Base-by-base conservation (phyloP, 2,329 filamentous ascomycete species). In the Neonectria faginata region DNA sequence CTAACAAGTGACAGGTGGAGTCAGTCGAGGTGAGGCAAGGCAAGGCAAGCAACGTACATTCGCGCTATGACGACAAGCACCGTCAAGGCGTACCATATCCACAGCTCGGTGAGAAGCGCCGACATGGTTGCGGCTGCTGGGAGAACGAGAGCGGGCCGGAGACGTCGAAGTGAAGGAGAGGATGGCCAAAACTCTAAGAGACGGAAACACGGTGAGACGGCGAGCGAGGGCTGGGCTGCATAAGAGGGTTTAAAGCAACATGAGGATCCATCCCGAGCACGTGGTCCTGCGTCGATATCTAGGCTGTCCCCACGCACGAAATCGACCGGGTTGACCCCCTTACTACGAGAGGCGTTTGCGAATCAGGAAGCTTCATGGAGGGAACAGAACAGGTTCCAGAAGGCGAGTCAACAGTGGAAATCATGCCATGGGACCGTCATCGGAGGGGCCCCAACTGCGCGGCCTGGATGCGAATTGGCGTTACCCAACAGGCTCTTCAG, bases 61-160 rank as follows among this genome's bases (percentile, higher is more conserved):
- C 81, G 75, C 12, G 75, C 70, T 3, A 74, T 16, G n/a, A 81
- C 76, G n/a, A 82, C 73, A 5, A 79, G 9, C 31, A 78, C 61
- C 0, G 77, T 79, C 67, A 83, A 29, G 52, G 73, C 73, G 60
- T 81, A 84, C 80, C 81, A 80, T 31, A 72, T 76, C 81, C 81
- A 83, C 65, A 78, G 77, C 71, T 82, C 80, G 10, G 68, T 72
- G 20, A 70, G 57, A 31, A 78, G 70, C 6, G 72, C 67, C 51
- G 72, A 53, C 76, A 74, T 74, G 33, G 41, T 36, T 63, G 41
- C 48, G 59, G 36, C 66, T 67, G 53, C 29, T 60, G 57, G 36
- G 22, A 51, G 2, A 11, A 51, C 47, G 51, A 41, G 20, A 36
- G 41, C 52, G 31, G 31, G 36, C 16, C 14, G 39, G n/a, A 18